Evolutionary conservation across 2,329 filamentous ascomycete species (phyloP), one percentile per base, ranked within the genome.

Genomic region (Exutisphaerella laricina): DNA sequence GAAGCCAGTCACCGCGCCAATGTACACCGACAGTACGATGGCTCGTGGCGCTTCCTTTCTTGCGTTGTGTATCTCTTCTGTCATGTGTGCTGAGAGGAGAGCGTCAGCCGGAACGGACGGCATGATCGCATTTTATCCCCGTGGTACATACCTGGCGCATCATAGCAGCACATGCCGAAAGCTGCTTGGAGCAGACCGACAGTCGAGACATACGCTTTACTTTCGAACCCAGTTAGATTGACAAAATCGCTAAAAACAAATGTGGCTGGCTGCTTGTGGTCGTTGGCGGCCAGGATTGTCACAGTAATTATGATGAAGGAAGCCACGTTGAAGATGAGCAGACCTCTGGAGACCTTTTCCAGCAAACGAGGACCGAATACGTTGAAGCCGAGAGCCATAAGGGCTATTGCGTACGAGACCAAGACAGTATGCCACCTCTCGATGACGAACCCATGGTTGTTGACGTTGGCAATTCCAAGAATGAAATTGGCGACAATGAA

Each of bases 221-320:
- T 67, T 12, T 26, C 23, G 57, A 73, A 77, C 2, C 76, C 76
- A 0, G 73, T 74, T 28, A 69, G 66, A 47, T 78, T 77, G 40
- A 76, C 70, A 46, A 78, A 77, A 18, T 74, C 69, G 12, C 56
- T 54, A 54, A 78, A 79, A 6, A 79, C 76, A 50, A 78, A 79
- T 17, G 66, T 67, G 2, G 75, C 66, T 0, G 70, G 61, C 49
- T 77, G 72, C 46, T 77, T 77, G 53, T 77, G 63, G 25, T 73
- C 68, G 46, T 77, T 78, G 13, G 63, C 70, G 2, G 73, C 72
- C 6, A 79, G 65, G 25, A 79, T 71, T 0, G 70, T 72, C 39
- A 74, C 65, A 28, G 74, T 64, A 30, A 75, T 70, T 22, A 74
- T 65, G 18, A 78, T 50, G 44, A 79, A 78, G 3, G 73, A 69